Conservation (phyloP, 1,284 basidiomycete genomes). For the Schizophyllum amplum region DNA sequence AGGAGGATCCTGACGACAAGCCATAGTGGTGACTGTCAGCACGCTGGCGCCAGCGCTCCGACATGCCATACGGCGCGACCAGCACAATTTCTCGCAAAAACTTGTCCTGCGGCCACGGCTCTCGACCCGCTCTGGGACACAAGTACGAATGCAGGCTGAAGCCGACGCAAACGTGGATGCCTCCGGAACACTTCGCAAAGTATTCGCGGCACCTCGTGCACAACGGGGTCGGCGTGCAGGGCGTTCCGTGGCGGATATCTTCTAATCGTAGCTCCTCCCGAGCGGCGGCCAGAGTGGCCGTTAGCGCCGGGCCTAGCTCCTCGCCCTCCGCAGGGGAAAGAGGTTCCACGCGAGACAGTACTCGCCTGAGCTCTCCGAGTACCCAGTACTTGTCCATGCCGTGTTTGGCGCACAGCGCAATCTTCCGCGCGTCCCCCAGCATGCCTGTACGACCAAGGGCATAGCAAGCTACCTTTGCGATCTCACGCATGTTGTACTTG, state of each 20-base stretch:
- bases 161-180: no score
- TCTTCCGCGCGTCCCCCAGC: not conserved
- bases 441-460: not conserved
- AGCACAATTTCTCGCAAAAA: no score
- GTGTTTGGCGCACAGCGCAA: not conserved
- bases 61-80: no score
- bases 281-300: not conserved
- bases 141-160: no score
- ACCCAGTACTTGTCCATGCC: not conserved
- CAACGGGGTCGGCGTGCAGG: not conserved
- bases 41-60: no score
- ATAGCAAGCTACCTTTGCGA: not conserved
- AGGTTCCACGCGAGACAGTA: not conserved
- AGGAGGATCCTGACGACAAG: not conserved
- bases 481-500: not conserved
- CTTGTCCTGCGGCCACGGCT: no score
- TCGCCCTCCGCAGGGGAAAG: not conserved
- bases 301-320: not conserved
- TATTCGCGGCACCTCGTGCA: not conserved
- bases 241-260: not conserved
- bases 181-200: not conserved
- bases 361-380: not conserved
- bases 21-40: no score
- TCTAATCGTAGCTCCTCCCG: not conserved
- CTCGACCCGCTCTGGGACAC: no score